Percentiles rank a stretch among this genome's conserved stretches.
Conservation (phyloP, 2,329 filamentous ascomycete species). For the Metarhizium sp. region DNA sequence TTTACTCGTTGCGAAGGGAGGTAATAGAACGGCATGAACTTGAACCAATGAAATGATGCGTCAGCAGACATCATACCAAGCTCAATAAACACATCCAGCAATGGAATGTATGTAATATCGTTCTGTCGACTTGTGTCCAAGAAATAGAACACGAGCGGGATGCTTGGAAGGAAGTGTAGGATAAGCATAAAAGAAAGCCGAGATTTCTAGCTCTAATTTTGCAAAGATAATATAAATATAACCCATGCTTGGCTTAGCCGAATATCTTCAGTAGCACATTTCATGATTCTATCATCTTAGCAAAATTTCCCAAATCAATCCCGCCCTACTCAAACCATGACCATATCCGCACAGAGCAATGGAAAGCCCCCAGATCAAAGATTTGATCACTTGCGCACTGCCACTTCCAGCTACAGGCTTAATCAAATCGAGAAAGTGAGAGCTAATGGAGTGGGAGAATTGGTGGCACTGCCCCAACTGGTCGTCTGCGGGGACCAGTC, state of each 20-base stretch:
- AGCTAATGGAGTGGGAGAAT: slow-evolving; percentile 7
- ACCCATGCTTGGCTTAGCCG: not conserved
- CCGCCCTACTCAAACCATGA: no score
- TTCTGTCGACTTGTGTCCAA: not conserved
- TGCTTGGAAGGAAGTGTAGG: not conserved
- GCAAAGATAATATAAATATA: not conserved
- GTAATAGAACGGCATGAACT: no score
- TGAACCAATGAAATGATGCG: not conserved
- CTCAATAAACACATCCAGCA: not conserved
- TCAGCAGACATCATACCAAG: not conserved
- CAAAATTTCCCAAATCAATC: no score
- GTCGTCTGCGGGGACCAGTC: slow-evolving; percentile 16
- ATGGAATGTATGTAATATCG: not conserved
- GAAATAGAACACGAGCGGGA: not conserved
- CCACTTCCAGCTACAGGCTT: no score
- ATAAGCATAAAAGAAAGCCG: not conserved
- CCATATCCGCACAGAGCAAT: no score
- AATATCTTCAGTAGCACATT: not conserved
- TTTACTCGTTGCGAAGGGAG: not conserved
- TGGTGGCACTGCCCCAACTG: slow-evolving; percentile 12
- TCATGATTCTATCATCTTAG: no score
- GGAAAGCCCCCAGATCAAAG: no score
- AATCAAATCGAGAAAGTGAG: slow-evolving; percentile 7
- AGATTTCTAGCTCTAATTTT: not conserved
- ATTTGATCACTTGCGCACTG: no score